Base-by-base conservation (phyloP, 805 yeast species). In the Saturnispora silvae region DNA sequence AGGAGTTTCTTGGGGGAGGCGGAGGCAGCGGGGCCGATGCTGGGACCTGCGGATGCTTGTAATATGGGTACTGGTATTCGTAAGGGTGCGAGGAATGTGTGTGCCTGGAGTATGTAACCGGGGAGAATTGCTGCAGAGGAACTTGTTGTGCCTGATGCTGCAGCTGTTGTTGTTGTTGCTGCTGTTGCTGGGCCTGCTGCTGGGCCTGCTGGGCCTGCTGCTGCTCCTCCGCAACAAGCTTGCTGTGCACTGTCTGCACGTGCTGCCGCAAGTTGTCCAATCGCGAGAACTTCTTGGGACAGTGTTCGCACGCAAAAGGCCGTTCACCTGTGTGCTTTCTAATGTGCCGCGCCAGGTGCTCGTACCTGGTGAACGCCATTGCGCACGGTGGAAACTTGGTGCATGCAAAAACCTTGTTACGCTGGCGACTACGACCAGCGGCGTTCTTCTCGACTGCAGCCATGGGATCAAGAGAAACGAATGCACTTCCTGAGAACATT, bases 321-420 rank as follows among this genome's bases (percentile, higher is more conserved):
- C 95, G 66, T 56, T 86, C 96, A 30, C 96, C 96, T 1, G 96
- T 87, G 56, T 86, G 96, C 50, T 86, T 87, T 41, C 96, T 64
- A 37, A 87, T 80, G 61, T 86, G 96, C 41, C 96, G 67, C 1
- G 95, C 95, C 47, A 86, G 67, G 59, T 87, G 96, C 55, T 87
- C 96, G 7, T 92, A 79, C 34, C 96, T 67, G 3, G 95, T 82
- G 58, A 86, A 86, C 5, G 87, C 71, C 95, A 87, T 86, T 40
- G 64, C 65, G 59, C 96, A 86, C 46, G 80, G 86, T 16, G 84
- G 84, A 53, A 71, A 87, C 3, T 95, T 95, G 1, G 80, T 64
- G 58, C 96, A 86, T 52, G 77, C 86, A 59, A 86, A 86, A 17
- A 81, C 70, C 42, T 84, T 59, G 11, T n/a, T n/a, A n/a, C n/a